phyloP scores from a whole-genome alignment of 2,329 filamentous ascomycete species.

The Colletotrichum sp. region DNA sequence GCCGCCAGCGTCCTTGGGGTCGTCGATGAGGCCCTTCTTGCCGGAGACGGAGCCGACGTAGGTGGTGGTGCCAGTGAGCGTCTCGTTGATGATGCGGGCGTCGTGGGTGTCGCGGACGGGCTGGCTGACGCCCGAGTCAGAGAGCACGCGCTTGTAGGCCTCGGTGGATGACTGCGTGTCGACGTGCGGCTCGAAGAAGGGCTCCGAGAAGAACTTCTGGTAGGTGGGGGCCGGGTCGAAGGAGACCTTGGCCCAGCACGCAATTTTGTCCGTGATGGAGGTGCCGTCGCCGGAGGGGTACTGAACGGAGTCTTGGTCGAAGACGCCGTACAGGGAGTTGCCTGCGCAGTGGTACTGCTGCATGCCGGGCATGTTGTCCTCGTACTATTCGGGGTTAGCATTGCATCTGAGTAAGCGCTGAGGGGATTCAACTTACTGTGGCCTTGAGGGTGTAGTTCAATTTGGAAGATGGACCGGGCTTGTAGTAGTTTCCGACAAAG shows the following conservation, averaged over 20 bases:
- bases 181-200: slow-evolving; percentile 34
- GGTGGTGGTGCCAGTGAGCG: slow-evolving; percentile 30
- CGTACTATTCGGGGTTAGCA: slow-evolving; percentile 21
- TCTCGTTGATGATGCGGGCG: slow-evolving; percentile 36
- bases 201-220: slow-evolving; percentile 31
- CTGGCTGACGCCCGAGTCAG: slow-evolving; percentile 34
- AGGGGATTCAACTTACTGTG: not conserved
- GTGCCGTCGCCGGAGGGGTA: slow-evolving; percentile 29
- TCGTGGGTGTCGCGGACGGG: slow-evolving; percentile 36
- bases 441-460: slow-evolving; percentile 31
- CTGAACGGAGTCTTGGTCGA: slow-evolving; percentile 30
- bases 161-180: slow-evolving; percentile 33
- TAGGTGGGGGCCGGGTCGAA: slow-evolving; percentile 31
- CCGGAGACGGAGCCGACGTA: slow-evolving; percentile 33
- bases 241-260: slow-evolving; percentile 34
- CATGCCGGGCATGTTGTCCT: slow-evolving; percentile 34
- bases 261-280: slow-evolving; percentile 24
- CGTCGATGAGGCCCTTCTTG: slow-evolving; percentile 36
- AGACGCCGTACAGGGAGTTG: slow-evolving; percentile 35
- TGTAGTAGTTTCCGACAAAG: slow-evolving; percentile 38
- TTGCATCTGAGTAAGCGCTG: no score
- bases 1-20: slow-evolving; percentile 35
- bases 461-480: slow-evolving; percentile 33
- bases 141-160: slow-evolving; percentile 38
- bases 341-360: slow-evolving; percentile 38